Percentiles rank a stretch among this genome's conserved stretches.
phyloP scores from a whole-genome alignment of 305 asterid species.

The Plantago lanceolata region DNA sequence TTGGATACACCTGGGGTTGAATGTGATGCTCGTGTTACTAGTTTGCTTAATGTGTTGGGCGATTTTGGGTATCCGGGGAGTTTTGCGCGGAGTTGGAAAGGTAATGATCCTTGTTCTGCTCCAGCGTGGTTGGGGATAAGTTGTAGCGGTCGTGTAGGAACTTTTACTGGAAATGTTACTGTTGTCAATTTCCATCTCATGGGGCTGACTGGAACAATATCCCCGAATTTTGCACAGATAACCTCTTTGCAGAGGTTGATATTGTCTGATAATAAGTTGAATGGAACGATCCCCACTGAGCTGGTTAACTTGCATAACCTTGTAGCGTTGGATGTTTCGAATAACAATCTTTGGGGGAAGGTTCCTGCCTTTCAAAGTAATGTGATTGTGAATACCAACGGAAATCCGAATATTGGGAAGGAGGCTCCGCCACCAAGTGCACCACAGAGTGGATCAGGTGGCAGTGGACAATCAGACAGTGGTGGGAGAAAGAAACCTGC shows the following conservation, averaged over 20 bases:
- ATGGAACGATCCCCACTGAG: constrained; percentile 64
- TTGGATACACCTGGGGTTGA: constrained; percentile 40
- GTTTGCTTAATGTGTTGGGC: constrained; percentile 50
- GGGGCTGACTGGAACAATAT: constrained; percentile 60
- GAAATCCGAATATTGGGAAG: constrained; percentile 67
- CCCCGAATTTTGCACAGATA: constrained; percentile 50
- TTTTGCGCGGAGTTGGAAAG: constrained; percentile 64
- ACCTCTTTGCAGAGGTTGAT: constrained; percentile 51
- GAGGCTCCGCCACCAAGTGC: constrained; percentile 49
- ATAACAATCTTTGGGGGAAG: constrained; percentile 62
- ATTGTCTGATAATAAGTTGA: constrained; percentile 51
- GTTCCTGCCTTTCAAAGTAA: constrained; percentile 46
- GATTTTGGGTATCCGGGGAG: constrained; percentile 54
- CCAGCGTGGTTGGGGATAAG: constrained; percentile 59
- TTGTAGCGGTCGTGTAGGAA: constrained; percentile 38
- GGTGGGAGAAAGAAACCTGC: constrained; percentile 47
- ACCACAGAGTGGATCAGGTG: constrained; percentile 26
- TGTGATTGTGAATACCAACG: constrained; percentile 45
- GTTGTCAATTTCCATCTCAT: constrained; percentile 57
- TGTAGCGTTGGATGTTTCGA: constrained; percentile 52
- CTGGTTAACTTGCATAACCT: constrained; percentile 51
- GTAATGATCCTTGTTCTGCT: constrained; percentile 61
- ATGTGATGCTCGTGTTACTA: constrained; percentile 54
- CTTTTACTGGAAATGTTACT: too few species aligned
- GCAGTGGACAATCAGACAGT: background rate